phyloP scores from a whole-genome alignment of 305 asterid species.

The Fraxinus greggii region DNA sequence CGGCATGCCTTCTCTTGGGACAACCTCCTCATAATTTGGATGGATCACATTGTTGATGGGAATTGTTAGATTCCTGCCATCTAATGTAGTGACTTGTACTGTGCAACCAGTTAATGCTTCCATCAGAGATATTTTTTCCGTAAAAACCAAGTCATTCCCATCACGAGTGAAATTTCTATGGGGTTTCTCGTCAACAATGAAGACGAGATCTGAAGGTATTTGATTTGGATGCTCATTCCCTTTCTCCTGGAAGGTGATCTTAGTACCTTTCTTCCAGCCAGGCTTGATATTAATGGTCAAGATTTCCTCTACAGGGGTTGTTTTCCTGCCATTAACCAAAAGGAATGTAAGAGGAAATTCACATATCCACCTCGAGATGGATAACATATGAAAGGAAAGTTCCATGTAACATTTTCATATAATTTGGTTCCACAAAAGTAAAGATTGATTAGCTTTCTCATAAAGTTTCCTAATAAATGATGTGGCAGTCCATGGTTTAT shows the following conservation, averaged over 20 bases:
- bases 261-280: constrained; percentile 40
- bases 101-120: constrained; percentile 35
- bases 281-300: constrained; percentile 31
- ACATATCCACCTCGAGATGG: not conserved
- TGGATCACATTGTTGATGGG: constrained; percentile 28
- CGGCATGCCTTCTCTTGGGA: constrained; percentile 38
- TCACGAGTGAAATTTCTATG: constrained; percentile 36
- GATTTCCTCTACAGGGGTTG: constrained; percentile 32
- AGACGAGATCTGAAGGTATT: constrained; percentile 36
- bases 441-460: not conserved
- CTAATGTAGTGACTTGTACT: constrained; percentile 28
- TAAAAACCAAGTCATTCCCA: constrained; percentile 32
- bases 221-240: constrained; percentile 38
- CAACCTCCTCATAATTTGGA: constrained; percentile 32
- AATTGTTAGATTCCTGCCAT: constrained; percentile 34
- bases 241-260: constrained; percentile 39
- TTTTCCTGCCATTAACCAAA: constrained; percentile 21
- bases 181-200: constrained; percentile 35
- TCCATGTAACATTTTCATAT: not conserved
- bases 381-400: not conserved
- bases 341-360: not conserved
- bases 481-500: not conserved
- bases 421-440: not conserved
- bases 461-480: not conserved
- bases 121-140: constrained; percentile 26